Base-by-base conservation (phyloP, 768 basidiomycete species). In the Hirschioporus abietinus region DNA sequence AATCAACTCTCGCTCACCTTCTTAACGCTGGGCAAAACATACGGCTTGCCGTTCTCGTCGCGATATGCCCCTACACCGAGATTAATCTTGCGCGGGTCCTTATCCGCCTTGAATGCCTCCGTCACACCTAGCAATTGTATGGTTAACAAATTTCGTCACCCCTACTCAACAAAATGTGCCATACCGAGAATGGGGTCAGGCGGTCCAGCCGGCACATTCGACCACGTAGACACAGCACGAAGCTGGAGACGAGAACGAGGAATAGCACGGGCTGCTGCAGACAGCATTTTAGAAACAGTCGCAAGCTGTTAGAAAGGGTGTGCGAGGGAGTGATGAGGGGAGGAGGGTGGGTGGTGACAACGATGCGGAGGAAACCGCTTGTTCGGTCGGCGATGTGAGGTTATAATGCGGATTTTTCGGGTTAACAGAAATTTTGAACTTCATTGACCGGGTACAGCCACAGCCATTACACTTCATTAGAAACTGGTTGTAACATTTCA, bases 11-110 rank as follows among this genome's bases (percentile, higher is more conserved):
- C 52, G 63, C 71, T 64, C 61, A 90, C 95, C 86, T 94, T 93
- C 77, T 91, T 88, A 42, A 99, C 97, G 58, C 89, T 88, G 60
- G 84, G 88, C 66, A 99, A 82, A 65, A 99, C 88, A 76, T 95
- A 99, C 6, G 96, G 96, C 80, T 97, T 98, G 66, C 97, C 97
- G 65, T 90, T 83, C 70, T 88, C 93, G 72, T 99, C 95, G 68
- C 97, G 87, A 83, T 95, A 98, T 60, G 94, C 93, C 72, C 97
- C 97, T 70, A 98, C 97, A 74, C 97, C 97, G 67, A 99, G 84
- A 80, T 99, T 99, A 74, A 99, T 96, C 78, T 99, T 99, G 70
- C 89, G 88, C 20, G 92, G 82, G 76, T 92, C 88, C 73, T 87
- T 89, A 86, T 98, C 95, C 59, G 94, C 93, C 81, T 96, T 97